Conservation (phyloP, 2,329 filamentous ascomycete genomes). For the Cladosporium sp. region DNA sequence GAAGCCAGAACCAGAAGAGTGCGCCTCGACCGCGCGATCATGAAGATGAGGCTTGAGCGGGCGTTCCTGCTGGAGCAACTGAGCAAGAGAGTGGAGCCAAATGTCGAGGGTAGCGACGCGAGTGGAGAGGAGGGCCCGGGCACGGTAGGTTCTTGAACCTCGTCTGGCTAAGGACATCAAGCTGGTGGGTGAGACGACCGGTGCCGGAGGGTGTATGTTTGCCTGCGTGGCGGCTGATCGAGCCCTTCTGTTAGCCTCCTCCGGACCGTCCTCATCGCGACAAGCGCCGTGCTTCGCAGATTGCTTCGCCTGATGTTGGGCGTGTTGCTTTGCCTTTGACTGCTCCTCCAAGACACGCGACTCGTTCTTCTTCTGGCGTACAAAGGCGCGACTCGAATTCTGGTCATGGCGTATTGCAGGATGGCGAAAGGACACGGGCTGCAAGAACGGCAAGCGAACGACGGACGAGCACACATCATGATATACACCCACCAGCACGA, state of each 20-base stretch:
- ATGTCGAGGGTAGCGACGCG: conserved; percentile 45
- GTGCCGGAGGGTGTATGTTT: neutral
- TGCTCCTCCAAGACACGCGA: neutral
- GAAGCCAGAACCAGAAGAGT: conserved; percentile 75
- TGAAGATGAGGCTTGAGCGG: conserved; percentile 87
- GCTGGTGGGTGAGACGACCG: conserved; percentile 8
- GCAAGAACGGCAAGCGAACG: neutral
- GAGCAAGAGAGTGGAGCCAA: conserved; percentile 50
- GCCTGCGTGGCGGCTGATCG: conserved; percentile 3
- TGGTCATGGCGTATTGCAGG: neutral
- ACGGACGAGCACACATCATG: conserved; percentile 22
- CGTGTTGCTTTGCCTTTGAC: neutral
- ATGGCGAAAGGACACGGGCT: neutral
- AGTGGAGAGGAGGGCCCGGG: conserved; percentile 37
- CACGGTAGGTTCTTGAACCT: conserved; percentile 25
- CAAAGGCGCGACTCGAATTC: conserved; percentile 9
- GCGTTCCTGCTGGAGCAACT: conserved; percentile 59
- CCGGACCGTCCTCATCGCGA: conserved; percentile 37
- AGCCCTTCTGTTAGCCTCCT: conserved; percentile 26
- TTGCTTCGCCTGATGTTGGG: neutral
- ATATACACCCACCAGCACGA: conserved; percentile 5
- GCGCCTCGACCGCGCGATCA: conserved; percentile 79
- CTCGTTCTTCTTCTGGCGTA: conserved; percentile 4
- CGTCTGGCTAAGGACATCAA: neutral
- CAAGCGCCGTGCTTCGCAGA: conserved; percentile 30